Percentiles rank a stretch among this genome's conserved stretches.
phyloP scores from a whole-genome alignment of 495 filamentous ascomycete genomes.

The Talaromyces ruber region DNA sequence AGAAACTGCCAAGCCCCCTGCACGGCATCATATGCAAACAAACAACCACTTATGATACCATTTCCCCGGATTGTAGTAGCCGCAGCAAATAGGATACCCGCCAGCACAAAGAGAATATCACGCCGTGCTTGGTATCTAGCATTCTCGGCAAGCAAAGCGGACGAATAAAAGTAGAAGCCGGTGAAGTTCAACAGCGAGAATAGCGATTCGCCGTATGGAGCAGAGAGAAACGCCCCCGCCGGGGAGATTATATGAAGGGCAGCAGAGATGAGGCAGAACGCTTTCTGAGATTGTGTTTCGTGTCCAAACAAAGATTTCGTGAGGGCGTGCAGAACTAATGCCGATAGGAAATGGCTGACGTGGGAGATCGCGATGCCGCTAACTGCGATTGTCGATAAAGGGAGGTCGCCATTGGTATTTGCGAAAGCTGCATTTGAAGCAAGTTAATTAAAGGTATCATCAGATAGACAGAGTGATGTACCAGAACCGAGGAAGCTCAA shows the following conservation, averaged over 20 bases:
- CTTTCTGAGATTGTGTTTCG: conserved; percentile 16
- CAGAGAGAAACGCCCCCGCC: conserved; percentile 81
- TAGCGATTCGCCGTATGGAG: conserved; percentile 74
- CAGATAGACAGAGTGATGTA: conserved; percentile 17
- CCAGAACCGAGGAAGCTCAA: conserved; percentile 38
- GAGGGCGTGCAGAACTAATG: conserved; percentile 57
- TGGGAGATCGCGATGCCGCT: conserved; percentile 59
- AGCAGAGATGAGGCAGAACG: conserved; percentile 58
- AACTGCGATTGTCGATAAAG: conserved; percentile 22
- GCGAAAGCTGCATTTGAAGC: conserved; percentile 14
- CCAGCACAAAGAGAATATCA: conserved; percentile 43
- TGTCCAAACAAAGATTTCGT: conserved; percentile 27
- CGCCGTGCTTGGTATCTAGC: conserved; percentile 14
- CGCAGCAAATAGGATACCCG: conserved; percentile 61
- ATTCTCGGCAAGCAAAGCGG: conserved; percentile 32
- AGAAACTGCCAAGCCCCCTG: conserved; percentile 22
- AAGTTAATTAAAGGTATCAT: background rate
- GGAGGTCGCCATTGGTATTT: conserved; percentile 12
- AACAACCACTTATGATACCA: conserved; percentile 72
- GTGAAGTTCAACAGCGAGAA: conserved; percentile 72
- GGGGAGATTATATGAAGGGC: conserved; percentile 75
- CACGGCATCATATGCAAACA: conserved; percentile 54
- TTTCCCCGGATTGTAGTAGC: conserved; percentile 78
- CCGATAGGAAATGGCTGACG: conserved; percentile 64
- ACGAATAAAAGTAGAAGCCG: conserved; percentile 63